Conservation (phyloP, 2,329 filamentous ascomycete species). For the Dendryphion nanum region DNA sequence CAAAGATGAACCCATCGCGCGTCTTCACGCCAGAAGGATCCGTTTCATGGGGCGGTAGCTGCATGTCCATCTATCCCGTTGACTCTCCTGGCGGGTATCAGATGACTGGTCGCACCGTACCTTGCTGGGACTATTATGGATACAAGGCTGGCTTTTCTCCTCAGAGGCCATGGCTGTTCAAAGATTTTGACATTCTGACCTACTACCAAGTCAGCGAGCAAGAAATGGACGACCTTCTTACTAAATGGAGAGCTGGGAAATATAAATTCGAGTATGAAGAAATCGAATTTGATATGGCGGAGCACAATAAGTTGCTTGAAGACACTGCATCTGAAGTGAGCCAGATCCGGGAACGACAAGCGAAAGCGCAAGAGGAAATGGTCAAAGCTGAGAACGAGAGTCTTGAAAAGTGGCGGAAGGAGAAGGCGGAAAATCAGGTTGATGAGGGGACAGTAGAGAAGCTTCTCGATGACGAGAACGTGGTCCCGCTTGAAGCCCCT, state of each 20-base stretch:
- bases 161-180: slow-evolving; percentile 54
- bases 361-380: slow-evolving; percentile 49
- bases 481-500: slow-evolving; percentile 41
- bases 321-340: slow-evolving; percentile 50
- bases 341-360: slow-evolving; percentile 47
- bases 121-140: slow-evolving; percentile 53
- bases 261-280: slow-evolving; percentile 54
- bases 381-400: slow-evolving; percentile 48
- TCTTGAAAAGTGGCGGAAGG: slow-evolving; percentile 42
- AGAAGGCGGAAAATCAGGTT: slow-evolving; percentile 44
- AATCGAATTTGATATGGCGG: slow-evolving; percentile 55
- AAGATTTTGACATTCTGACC: slow-evolving; percentile 57
- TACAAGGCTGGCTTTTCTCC: slow-evolving; percentile 51
- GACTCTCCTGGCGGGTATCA: slow-evolving; percentile 56
- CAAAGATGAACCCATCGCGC: slow-evolving; percentile 56
- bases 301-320: slow-evolving; percentile 51
- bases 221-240: slow-evolving; percentile 51
- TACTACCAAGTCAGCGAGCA: slow-evolving; percentile 55
- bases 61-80: slow-evolving; percentile 52
- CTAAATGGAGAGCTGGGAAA: slow-evolving; percentile 49
- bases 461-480: slow-evolving; percentile 45
- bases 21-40: slow-evolving; percentile 54
- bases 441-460: slow-evolving; percentile 51
- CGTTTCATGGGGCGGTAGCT: slow-evolving; percentile 54
- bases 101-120: slow-evolving; percentile 50